Percentiles rank a stretch among this genome's conserved stretches.
These are phyloP conservation scores for Fraxinus albicans DNA, from an alignment of 305 asterid species.

Conservation along the genomic window DNA sequence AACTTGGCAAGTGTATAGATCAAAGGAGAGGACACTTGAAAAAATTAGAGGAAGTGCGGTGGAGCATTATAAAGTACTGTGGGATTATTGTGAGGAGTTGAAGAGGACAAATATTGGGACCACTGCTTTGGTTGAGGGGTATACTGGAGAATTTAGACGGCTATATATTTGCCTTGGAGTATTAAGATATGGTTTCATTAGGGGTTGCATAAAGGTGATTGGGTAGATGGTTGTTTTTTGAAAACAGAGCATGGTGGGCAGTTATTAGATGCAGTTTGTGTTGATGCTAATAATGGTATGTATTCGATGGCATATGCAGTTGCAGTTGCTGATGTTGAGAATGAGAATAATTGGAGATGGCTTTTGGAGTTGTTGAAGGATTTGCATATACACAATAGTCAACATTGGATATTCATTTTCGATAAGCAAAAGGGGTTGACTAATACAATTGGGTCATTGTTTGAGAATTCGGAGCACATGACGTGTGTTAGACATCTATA, in stretches of 20 bases:
- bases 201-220: neutral
- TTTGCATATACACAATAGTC: neutral
- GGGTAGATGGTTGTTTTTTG: neutral
- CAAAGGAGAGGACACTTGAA: too few relatives aligned
- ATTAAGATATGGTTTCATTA: neutral
- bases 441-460: neutral
- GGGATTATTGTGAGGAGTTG: too few relatives aligned
- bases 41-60: too few relatives aligned
- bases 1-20: too few relatives aligned
- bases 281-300: too few relatives aligned
- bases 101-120: too few relatives aligned
- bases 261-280: neutral
- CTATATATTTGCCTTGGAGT: neutral
- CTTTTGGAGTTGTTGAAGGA: neutral
- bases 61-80: too few relatives aligned
- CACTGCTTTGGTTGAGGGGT: too few relatives aligned
- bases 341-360: neutral
- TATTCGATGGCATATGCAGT: neutral
- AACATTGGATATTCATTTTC: neutral
- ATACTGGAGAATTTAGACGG: neutral
- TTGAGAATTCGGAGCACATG: neutral
- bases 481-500: neutral
- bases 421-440: neutral
- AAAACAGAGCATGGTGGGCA: neutral
- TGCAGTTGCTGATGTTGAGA: neutral